These are phyloP conservation scores for Chamaecyparis obtusa DNA, from an alignment of 75 land plant genomes.

Conservation along the genomic window DNA sequence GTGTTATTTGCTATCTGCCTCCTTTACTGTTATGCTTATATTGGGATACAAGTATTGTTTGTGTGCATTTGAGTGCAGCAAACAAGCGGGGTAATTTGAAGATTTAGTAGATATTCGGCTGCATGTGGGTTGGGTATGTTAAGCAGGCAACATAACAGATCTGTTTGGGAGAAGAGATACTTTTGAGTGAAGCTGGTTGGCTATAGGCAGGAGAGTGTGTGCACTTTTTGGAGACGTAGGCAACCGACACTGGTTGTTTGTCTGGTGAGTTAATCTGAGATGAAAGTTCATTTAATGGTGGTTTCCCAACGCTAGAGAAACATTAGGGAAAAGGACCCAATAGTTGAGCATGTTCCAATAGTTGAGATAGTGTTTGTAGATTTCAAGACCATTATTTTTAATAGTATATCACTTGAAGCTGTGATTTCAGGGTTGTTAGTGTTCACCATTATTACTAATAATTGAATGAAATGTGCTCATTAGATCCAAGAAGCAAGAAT, in stretches of 20 bases:
- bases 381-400: too few species aligned
- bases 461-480: too few species aligned
- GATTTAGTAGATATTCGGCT: not conserved
- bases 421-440: too few species aligned
- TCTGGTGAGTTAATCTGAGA: not conserved
- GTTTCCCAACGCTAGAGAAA: not conserved
- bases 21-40: not conserved
- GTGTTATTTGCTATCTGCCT: not conserved
- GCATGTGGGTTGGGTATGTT: not conserved
- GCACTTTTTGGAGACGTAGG: not conserved
- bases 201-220: not conserved
- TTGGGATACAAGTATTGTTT: not conserved
- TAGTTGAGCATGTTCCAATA: too few species aligned
- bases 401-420: too few species aligned
- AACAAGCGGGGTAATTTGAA: slow-evolving; percentile 5
- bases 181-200: not conserved
- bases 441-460: too few species aligned
- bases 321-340: too few species aligned
- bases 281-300: not conserved
- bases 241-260: not conserved
- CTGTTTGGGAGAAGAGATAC: not conserved
- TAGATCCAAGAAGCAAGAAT: too few species aligned
- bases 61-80: not conserved
- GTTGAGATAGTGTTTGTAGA: too few species aligned
- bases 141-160: not conserved